These are phyloP conservation scores for Canna indica DNA, from an alignment of 176 grass and related monocot species.

Conservation along the genomic window DNA sequence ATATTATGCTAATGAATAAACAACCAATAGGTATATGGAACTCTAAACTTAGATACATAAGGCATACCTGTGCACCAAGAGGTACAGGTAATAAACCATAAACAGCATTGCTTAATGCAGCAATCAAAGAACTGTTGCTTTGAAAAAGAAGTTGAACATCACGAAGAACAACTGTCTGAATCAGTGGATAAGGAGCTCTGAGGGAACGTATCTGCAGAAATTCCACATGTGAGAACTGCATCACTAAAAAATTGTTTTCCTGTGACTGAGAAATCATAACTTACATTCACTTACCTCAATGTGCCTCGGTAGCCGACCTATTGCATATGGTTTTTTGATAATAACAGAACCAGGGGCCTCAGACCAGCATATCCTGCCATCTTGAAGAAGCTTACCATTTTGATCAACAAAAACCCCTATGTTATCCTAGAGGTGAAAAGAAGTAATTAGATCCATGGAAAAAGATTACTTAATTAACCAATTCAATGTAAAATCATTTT, in stretches of 20 bases:
- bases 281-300: conserved; percentile 43
- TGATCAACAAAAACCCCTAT: conserved; percentile 96
- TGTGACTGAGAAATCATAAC: background rate
- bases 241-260: conserved; percentile 9
- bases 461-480: background rate
- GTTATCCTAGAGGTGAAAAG: conserved; percentile 58
- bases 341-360: conserved; percentile 63
- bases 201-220: conserved; percentile 84
- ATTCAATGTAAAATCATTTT: background rate
- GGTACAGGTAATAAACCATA: conserved; percentile 81
- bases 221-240: conserved; percentile 2
- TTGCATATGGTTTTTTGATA: conserved; percentile 71
- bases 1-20: background rate
- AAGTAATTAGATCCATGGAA: too few species aligned
- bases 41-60: background rate
- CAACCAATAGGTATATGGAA: background rate
- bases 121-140: conserved; percentile 80
- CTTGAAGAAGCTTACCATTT: conserved; percentile 96
- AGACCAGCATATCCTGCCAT: conserved; percentile 94
- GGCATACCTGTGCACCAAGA: conserved; percentile 84
- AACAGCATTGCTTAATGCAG: conserved; percentile 54
- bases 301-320: conserved; percentile 67
- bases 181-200: conserved; percentile 70
- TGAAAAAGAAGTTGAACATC: conserved; percentile 86
- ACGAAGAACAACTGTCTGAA: conserved; percentile 78